Conservation (phyloP, 441 rosid genomes). For the Corymbia calophylla region DNA sequence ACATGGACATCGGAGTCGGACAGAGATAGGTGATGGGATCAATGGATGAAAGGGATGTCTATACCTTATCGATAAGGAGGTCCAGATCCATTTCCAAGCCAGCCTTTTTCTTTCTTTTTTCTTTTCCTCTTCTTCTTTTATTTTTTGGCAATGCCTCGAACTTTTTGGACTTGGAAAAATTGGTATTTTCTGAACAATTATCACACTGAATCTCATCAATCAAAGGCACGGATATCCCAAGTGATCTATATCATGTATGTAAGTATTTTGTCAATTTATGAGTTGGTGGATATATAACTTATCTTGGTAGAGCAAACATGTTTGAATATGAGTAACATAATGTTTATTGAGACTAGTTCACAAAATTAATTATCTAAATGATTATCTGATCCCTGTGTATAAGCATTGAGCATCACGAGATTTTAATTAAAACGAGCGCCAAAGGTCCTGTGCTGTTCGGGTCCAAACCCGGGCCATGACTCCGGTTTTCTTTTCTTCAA, state of each 20-base stretch:
- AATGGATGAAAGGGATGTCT: neutral
- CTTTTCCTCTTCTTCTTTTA: neutral
- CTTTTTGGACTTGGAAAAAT: neutral
- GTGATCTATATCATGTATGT: neutral
- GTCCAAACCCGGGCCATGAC: neutral
- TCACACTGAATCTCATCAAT: neutral
- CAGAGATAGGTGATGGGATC: neutral
- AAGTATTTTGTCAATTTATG: neutral
- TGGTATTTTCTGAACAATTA: neutral
- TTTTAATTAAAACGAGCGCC: neutral
- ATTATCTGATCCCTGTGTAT: neutral
- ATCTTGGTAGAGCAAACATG: neutral
- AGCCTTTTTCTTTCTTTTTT: neutral
- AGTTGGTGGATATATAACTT: neutral
- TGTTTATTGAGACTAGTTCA: neutral
- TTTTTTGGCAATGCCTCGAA: neutral
- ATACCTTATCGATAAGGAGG: neutral
- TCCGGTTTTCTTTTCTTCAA: neutral
- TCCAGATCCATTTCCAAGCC: neutral
- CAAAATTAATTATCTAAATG: neutral
- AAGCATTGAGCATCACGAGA: neutral
- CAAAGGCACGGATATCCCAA: neutral
- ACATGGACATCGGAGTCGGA: neutral
- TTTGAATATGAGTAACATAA: neutral
- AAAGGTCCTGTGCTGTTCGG: neutral